Evolutionary conservation across 2,329 filamentous ascomycete genomes (phyloP).

Genomic region (Fusarium oxysporum): DNA sequence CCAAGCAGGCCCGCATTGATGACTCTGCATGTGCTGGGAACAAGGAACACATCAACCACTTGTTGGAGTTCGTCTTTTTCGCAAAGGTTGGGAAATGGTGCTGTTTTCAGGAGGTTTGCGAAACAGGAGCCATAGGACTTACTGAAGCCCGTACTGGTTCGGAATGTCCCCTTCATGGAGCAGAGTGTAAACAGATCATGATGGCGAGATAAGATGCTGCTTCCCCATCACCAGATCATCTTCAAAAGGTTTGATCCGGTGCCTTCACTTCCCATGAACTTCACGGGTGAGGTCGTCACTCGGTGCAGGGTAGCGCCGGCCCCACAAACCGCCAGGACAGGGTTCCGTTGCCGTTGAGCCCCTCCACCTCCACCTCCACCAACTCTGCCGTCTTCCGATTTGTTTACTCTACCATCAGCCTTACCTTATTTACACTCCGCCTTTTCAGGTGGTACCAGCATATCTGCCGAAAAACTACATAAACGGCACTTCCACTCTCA

Average conservation of each 20-base stretch:
- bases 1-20: too few species aligned
- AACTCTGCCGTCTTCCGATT: conserved; percentile 21
- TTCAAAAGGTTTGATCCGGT: too few species aligned
- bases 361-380: conserved; percentile 24
- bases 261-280: not conserved
- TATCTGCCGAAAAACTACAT: conserved; percentile 27
- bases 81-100: too few species aligned
- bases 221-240: not conserved
- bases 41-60: fast-evolving
- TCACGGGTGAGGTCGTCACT: not conserved
- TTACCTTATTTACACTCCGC: conserved; percentile 41
- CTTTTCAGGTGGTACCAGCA: conserved; percentile 27
- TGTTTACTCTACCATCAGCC: conserved; percentile 38
- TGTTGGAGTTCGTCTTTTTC: not conserved
- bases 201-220: too few species aligned
- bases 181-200: too few species aligned
- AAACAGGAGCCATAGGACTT: too few species aligned
- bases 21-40: too few species aligned
- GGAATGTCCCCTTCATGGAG: too few species aligned
- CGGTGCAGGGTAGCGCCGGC: conserved; percentile 32
- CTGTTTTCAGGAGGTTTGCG: too few species aligned
- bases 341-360: not conserved
- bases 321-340: conserved; percentile 22
- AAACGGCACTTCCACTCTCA: not conserved
- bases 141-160: too few species aligned